Percentiles rank a stretch among this genome's conserved stretches.
Evolutionary conservation across 768 basidiomycete genomes (phyloP).

Genomic region (Lentinula edodes): DNA sequence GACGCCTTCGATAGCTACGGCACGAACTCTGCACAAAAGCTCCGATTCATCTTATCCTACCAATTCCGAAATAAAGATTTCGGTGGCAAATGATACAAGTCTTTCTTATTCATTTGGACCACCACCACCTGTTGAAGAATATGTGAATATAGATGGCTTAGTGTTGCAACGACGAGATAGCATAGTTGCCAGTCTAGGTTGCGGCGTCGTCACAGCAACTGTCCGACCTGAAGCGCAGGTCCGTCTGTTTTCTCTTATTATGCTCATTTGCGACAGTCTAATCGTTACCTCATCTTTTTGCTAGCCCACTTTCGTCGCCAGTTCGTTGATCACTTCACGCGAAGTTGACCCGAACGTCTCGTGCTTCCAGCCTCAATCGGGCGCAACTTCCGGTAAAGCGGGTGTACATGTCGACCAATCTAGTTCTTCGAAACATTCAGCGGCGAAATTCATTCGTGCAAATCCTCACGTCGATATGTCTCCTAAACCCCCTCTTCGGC

Average conservation of each 20-base stretch:
- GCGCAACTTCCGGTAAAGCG: neutral
- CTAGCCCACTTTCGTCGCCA: neutral
- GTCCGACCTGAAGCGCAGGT: neutral
- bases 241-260: neutral
- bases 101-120: too few relatives aligned
- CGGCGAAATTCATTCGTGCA: neutral
- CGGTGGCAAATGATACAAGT: too few relatives aligned
- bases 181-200: neutral
- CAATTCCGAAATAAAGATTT: too few relatives aligned
- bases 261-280: too few relatives aligned
- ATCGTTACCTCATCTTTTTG: too few relatives aligned
- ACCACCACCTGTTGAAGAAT: neutral
- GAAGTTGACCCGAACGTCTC: neutral
- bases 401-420: too few relatives aligned
- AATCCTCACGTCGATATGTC: neutral
- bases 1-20: too few relatives aligned
- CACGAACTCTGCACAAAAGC: too few relatives aligned
- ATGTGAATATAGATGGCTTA: neutral
- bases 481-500: neutral
- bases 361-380: neutral
- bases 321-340: neutral
- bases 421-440: neutral
- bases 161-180: neutral
- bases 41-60: too few relatives aligned
- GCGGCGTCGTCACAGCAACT: conserved; percentile 1